Evolutionary conservation across 305 asterid genomes (phyloP), one percentile per base, ranked within the genome.

Genomic region (Ajuga reptans): DNA sequence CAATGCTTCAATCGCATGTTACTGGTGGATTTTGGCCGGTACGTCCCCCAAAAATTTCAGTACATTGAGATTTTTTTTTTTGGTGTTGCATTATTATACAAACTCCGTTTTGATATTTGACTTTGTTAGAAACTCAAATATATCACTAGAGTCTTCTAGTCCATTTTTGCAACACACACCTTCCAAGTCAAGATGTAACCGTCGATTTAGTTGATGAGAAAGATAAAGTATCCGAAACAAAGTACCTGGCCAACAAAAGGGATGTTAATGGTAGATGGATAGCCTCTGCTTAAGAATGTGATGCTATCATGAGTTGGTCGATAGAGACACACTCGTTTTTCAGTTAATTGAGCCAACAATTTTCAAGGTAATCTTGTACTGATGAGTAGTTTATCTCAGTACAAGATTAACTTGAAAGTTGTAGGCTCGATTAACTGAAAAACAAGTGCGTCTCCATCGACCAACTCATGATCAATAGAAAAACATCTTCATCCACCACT

Each of bases 1-100:
- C 97, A 15, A 86, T 90, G 97, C 92, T 88, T 73, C 96, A 88
- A 68, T 90, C 97, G 9, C 97, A 90, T 77, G 97, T 90, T 31
- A 88, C 97, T 3, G 96, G 96, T 76, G 97, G 96, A 7, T 90
- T 90, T 77, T 90, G 97, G 97, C 88, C 88, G 94, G 97, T 90
- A 76, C 54, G 83, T 73, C 4, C 0, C 7, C 4, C 31, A 9
- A 27, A 14, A 9, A n/a, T 21, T 21, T 21, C 27, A 21, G 27
- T 21, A 21, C 27, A 0, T 21, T 21, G 27, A 21, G 27, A n/a
- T n/a, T n/a, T n/a, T n/a, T n/a, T n/a, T n/a, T n/a, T n/a, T n/a
- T n/a, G n/a, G n/a, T n/a, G n/a, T n/a, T n/a, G n/a, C n/a, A n/a
- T n/a, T n/a, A n/a, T n/a, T n/a, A n/a, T n/a, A n/a, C n/a, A n/a